A percentile compares a stretch with the other conserved stretches of the same genome.
These are phyloP conservation scores for Penicillium paneum DNA, from an alignment of 2,329 filamentous ascomycete species.

Conservation along the genomic window DNA sequence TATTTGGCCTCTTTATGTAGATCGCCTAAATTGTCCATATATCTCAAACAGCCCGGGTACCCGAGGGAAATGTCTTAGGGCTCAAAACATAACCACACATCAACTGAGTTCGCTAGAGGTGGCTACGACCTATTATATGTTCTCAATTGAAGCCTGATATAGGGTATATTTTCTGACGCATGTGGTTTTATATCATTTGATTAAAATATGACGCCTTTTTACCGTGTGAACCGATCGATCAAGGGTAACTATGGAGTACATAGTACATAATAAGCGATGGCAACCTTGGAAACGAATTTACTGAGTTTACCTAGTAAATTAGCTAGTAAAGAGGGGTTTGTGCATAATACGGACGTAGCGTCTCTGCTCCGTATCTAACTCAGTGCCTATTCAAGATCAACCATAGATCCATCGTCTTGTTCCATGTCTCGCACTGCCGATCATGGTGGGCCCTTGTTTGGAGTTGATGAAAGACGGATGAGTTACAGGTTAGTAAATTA, in stretches of 20 bases:
- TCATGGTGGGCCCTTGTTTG: slow-evolving; percentile 10
- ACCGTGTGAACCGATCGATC: neutral
- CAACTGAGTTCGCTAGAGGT: neutral
- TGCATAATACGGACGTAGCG: neutral
- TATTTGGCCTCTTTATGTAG: neutral
- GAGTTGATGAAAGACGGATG: slow-evolving; percentile 5
- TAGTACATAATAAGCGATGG: neutral
- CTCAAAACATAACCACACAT: neutral
- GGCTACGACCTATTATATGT: neutral
- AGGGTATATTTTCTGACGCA: too few relatives aligned
- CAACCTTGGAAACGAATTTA: neutral
- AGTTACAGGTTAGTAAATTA: neutral
- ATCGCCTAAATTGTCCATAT: neutral
- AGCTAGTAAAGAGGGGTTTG: neutral
- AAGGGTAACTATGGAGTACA: neutral
- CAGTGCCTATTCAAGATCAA: too few relatives aligned
- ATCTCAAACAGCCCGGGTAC: neutral
- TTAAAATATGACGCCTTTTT: neutral
- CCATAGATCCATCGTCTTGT: neutral
- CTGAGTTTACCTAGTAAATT: neutral
- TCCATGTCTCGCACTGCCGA: neutral
- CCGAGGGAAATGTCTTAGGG: neutral
- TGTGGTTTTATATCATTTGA: too few relatives aligned
- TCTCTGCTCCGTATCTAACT: too few relatives aligned
- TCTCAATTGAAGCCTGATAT: too few relatives aligned